Base-by-base conservation (phyloP, 306 rosid genomes). In the Vigna mungo region DNA sequence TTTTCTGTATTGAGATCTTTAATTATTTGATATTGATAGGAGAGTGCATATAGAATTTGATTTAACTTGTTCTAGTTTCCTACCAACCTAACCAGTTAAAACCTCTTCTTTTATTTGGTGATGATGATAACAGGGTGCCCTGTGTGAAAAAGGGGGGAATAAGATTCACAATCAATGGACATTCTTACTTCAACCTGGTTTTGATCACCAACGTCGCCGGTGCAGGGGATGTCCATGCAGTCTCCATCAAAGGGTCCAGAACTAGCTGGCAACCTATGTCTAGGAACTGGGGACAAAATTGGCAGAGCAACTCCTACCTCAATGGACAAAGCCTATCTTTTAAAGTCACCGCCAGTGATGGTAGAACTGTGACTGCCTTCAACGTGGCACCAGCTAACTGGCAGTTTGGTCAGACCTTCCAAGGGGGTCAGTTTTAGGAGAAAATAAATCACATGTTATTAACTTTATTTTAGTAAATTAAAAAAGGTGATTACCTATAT, bases 161-260 rank as follows among this genome's bases (percentile, higher is more conserved):
- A 65, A 80, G 84, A 36, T 80, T 80, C 87, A 76, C 84, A 15
- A 58, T 84, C 6, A 80, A 84, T 20, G 84, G 87, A 6, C 82
- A 80, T 32, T 80, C 87, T 13, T 84, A 84, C 81, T 84, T 79
- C 81, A 84, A 79, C 75, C 21, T 79, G 58, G 81, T 84, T 69
- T 47, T 84, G 81, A 54, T 84, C 70, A 75, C 84, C 69, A 84
- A 84, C 71, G 78, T 84, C 13, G 84, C 71, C 39, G 84, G 84
- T 62, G 86, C 86, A 61, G 86, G 86, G 20, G 86, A 84, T 55
- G 71, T 48, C 36, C 92, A 90, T 67, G 81, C 92, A 10, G 90
- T 90, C 16, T 92, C 96, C 41, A 70, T 84, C 84, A 69, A 83
- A 68, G 86, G 86, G 51, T 83, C 86, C 1, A 83, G 30, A 52